Evolutionary conservation across 306 rosid genomes (phyloP), one percentile per base, ranked within the genome.

Genomic region (Styphnolobium japonicum): DNA sequence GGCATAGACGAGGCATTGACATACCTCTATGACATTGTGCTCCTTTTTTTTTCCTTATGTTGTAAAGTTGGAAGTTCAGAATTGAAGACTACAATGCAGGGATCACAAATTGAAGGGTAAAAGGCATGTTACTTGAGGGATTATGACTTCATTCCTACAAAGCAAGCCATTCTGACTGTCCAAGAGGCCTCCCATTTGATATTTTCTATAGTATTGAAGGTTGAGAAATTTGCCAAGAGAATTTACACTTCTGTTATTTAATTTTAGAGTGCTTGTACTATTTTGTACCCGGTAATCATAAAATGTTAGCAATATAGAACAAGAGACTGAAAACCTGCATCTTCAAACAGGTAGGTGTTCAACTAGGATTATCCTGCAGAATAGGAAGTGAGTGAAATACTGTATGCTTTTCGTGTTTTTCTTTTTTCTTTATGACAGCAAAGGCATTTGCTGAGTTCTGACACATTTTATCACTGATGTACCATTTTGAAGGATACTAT

Each of bases 1-100:
- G 83, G 81, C 85, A 40, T 78, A 55, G 57, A 33, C 81, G 61
- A 4, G 63, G 69, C 29, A 70, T 64, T 36, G 88, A 85, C 15
- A 76, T 77, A 29, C 36, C 86, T 22, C 64, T 76, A 37, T 84
- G 46, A 10, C 51, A 29, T 18, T 65, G 11, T 67, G 71, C 56
- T 72, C 29, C 36, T 55, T 81, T 39, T 25, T 34, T 63, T 40
- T 16, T 36, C 39, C 55, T 33, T 3, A 34, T 10, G 48, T 51
- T 56, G 34, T 56, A 81, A 81, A 73, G 62, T n/a, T 48, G 67
- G 75, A 2, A 39, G 76, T 56, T 15, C 21, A 70, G 69, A 42
- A 22, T 71, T 34, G 14, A 23, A 34, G 83, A 48, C 75, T 21
- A 57, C 64, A 45, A 22, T 71, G 49, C 66, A 70, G 66, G 56